Conservation (phyloP, 768 basidiomycete genomes). For the Leccinum arenicola region DNA sequence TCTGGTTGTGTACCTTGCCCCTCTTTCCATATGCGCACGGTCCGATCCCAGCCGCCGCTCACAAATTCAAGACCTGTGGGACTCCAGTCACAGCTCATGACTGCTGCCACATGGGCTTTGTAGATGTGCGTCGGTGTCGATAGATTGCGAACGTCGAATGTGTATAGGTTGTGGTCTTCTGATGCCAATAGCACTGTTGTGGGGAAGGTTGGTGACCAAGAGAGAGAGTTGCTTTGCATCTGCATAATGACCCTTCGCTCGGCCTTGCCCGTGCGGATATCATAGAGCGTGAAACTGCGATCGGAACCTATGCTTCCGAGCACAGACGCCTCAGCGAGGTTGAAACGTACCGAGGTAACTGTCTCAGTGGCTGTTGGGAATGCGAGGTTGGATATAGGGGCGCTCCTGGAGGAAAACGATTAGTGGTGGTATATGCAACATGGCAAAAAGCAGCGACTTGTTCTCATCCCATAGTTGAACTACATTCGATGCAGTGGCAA, state of each 20-base stretch:
- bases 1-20: constrained; percentile 79
- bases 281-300: constrained; percentile 93
- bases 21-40: constrained; percentile 89
- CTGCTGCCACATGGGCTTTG: constrained; percentile 95
- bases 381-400: constrained; percentile 81
- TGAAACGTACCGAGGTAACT: constrained; percentile 85
- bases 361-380: constrained; percentile 89
- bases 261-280: constrained; percentile 95
- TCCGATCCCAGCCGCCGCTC: constrained; percentile 95
- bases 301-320: constrained; percentile 96
- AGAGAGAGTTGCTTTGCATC: constrained; percentile 86
- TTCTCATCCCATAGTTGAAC: constrained; percentile 99
- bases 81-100: constrained; percentile 97
- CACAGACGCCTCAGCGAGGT: constrained; percentile 89
- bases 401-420: constrained; percentile 49
- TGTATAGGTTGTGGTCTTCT: constrained; percentile 98
- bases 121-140: constrained; percentile 85
- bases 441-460: constrained; percentile 46
- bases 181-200: constrained; percentile 91
- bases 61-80: constrained; percentile 96
- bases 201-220: constrained; percentile 97
- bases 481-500: constrained; percentile 89
- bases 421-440: not conserved
- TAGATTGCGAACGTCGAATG: constrained; percentile 91
- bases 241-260: constrained; percentile 90